Percentiles rank a stretch among this genome's conserved stretches.
These are phyloP conservation scores for Dryadomyces quercus-mongolicae DNA, from an alignment of 2,329 filamentous ascomycete species.

Conservation along the genomic window DNA sequence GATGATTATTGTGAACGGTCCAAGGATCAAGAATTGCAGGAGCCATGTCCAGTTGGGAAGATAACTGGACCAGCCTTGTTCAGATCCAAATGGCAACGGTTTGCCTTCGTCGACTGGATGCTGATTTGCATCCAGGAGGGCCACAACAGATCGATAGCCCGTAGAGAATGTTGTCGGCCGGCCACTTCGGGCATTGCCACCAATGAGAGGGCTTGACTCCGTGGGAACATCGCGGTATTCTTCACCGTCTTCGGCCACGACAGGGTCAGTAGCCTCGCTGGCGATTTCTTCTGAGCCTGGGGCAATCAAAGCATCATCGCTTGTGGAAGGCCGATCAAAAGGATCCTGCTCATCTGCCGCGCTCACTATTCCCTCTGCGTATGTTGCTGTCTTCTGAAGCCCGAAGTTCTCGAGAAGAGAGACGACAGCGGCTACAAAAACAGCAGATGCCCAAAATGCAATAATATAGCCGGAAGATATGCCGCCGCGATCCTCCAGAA, in stretches of 20 bases:
- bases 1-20: slow-evolving; percentile 66
- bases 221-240: slow-evolving; percentile 19
- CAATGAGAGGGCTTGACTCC: slow-evolving; percentile 41
- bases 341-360: slow-evolving; percentile 23
- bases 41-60: slow-evolving; percentile 82
- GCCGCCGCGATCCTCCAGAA: slow-evolving; percentile 63
- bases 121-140: slow-evolving; percentile 12
- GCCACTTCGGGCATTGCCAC: slow-evolving; percentile 12
- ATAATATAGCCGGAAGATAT: slow-evolving; percentile 70
- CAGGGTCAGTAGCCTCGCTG: not conserved
- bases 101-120: not conserved
- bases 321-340: slow-evolving; percentile 18
- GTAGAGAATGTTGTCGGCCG: slow-evolving; percentile 39
- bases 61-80: slow-evolving; percentile 75
- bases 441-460: slow-evolving; percentile 64
- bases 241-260: not conserved
- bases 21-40: slow-evolving; percentile 70
- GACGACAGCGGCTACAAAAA: slow-evolving; percentile 63
- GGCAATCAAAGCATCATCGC: slow-evolving; percentile 25
- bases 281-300: slow-evolving; percentile 24
- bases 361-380: slow-evolving; percentile 39
- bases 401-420: slow-evolving; percentile 71
- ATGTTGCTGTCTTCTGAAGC: slow-evolving; percentile 59
- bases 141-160: slow-evolving; percentile 37
- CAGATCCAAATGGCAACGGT: slow-evolving; percentile 43